phyloP scores from a whole-genome alignment of 139 green algal species.

The Nannochloris sp. region DNA sequence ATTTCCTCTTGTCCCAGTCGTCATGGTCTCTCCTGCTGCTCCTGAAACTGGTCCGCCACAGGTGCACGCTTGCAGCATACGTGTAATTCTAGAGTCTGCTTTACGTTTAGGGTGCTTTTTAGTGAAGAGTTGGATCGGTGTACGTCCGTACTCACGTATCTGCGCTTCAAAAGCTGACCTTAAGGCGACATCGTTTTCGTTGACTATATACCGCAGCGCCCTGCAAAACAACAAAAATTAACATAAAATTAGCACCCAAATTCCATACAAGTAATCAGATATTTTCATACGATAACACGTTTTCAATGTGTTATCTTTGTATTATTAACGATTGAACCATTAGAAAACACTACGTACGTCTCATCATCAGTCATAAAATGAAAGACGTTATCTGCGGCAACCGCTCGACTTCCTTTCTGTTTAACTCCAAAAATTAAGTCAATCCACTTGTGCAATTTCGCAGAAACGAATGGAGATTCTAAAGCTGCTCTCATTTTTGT shows the following conservation, averaged over 20 bases:
- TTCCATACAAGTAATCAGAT: too few relatives aligned
- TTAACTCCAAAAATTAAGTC: conserved; percentile 66
- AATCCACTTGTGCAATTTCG: conserved; percentile 61
- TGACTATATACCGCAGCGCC: conserved; percentile 17
- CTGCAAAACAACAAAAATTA: not conserved
- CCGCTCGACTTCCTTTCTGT: conserved; percentile 28
- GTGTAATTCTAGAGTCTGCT: not conserved
- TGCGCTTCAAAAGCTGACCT: conserved; percentile 38
- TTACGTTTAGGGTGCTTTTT: conserved; percentile 23
- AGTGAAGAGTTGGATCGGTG: conserved; percentile 33
- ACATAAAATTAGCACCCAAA: too few relatives aligned
- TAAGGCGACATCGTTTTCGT: conserved; percentile 16
- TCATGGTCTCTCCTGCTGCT: too few relatives aligned
- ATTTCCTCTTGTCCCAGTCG: too few relatives aligned
- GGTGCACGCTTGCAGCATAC: too few relatives aligned
- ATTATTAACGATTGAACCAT: not conserved
- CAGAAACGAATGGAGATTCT: conserved; percentile 52
- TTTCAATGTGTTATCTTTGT: not conserved
- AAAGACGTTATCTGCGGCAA: conserved; percentile 64
- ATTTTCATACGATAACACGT: too few relatives aligned
- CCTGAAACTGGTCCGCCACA: too few relatives aligned
- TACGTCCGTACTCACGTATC: conserved; percentile 69
- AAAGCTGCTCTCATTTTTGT: conserved; percentile 38
- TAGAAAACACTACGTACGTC: not conserved
- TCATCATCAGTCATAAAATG: conserved; percentile 69